Conservation (phyloP, 2,329 filamentous ascomycete species). For the Apiospora phragmitis region DNA sequence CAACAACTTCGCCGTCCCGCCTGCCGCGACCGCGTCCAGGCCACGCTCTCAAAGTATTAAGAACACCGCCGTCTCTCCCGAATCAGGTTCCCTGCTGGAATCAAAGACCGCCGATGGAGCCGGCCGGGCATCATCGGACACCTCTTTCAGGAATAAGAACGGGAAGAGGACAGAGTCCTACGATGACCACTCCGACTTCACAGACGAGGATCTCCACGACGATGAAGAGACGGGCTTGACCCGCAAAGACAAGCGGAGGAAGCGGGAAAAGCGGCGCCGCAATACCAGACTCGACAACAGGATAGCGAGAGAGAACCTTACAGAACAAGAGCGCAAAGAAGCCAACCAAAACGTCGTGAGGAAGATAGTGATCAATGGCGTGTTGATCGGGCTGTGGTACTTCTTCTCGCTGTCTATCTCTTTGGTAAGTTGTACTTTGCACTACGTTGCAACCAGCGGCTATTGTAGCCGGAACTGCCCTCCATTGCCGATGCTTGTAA, state of each 20-base stretch:
- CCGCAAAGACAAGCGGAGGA: constrained; percentile 67
- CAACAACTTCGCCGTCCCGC: constrained; percentile 17
- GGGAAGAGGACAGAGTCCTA: constrained; percentile 22
- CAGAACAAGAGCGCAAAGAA: constrained; percentile 72
- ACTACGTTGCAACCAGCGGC: not conserved
- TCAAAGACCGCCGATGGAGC: constrained; percentile 35
- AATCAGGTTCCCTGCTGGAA: not conserved
- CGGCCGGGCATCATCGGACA: not conserved
- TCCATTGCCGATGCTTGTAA: not conserved
- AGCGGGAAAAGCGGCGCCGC: constrained; percentile 64
- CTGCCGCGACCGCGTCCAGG: constrained; percentile 25
- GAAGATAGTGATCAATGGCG: constrained; percentile 70
- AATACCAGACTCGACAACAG: constrained; percentile 71
- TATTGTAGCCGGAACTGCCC: not conserved
- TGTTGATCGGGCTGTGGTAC: constrained; percentile 85
- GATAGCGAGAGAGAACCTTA: constrained; percentile 61
- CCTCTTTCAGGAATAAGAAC: constrained; percentile 24
- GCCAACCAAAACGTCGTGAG: constrained; percentile 74
- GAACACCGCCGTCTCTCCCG: constrained; percentile 22
- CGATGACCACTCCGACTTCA: constrained; percentile 55
- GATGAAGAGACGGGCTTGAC: constrained; percentile 92
- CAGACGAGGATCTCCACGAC: constrained; percentile 74
- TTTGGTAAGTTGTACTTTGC: constrained; percentile 59
- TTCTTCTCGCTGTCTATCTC: constrained; percentile 92
- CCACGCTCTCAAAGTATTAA: constrained; percentile 28